Percentiles rank a stretch among this genome's conserved stretches.
Evolutionary conservation across 768 basidiomycete species (phyloP).

Genomic region (Leccinellum rugosiceps): DNA sequence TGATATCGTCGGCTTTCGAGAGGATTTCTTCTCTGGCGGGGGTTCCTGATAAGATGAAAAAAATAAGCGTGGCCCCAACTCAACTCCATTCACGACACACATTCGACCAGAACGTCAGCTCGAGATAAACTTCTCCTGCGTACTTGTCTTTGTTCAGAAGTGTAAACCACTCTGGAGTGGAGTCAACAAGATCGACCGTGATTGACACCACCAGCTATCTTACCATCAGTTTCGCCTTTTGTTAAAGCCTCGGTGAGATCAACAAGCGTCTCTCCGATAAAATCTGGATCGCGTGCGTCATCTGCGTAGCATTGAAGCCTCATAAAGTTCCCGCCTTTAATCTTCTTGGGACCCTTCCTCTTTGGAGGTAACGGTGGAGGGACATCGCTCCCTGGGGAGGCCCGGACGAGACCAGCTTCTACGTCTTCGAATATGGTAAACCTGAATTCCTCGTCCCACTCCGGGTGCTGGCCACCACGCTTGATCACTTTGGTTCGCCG

Average conservation of each 20-base stretch:
- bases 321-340: constrained; percentile 75
- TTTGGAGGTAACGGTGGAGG: constrained; percentile 75
- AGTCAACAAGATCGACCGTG: constrained; percentile 13
- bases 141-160: constrained; percentile 89
- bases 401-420: constrained; percentile 48
- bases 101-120: constrained; percentile 96
- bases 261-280: constrained; percentile 89
- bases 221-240: constrained; percentile 96
- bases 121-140: constrained; percentile 92
- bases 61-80: constrained; percentile 5
- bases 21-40: constrained; percentile 66
- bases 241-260: constrained; percentile 88
- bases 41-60: constrained; percentile 57
- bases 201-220: constrained; percentile 25
- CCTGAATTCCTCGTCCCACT: constrained; percentile 98
- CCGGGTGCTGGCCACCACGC: constrained; percentile 96
- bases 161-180: constrained; percentile 83
- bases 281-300: constrained; percentile 90
- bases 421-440: constrained; percentile 84
- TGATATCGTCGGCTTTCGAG: constrained; percentile 46
- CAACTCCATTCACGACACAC: constrained; percentile 40
- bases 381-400: constrained; percentile 39
- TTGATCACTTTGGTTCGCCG: constrained; percentile 91
- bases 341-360: constrained; percentile 44
- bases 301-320: constrained; percentile 89